phyloP scores from a whole-genome alignment of 2,329 filamentous ascomycete species.

The Pseudogymnoascus pannorum region DNA sequence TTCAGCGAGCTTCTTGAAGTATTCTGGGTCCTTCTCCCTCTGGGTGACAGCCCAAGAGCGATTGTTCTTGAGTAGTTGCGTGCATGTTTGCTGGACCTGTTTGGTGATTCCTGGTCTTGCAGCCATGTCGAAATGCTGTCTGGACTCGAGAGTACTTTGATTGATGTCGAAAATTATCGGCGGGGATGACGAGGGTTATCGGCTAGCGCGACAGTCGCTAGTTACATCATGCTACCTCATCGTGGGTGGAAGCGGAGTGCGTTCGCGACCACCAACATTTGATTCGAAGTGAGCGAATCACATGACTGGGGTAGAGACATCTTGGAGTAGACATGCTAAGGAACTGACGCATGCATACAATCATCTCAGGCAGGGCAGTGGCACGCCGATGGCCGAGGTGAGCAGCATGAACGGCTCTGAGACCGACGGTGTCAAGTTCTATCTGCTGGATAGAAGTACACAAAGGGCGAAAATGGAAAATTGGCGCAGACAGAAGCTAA shows the following conservation, averaged over 20 bases:
- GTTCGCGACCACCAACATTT: too few species aligned
- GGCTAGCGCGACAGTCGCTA: too few species aligned
- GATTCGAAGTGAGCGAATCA: too few species aligned
- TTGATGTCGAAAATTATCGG: too few species aligned
- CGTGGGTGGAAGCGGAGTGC: too few species aligned
- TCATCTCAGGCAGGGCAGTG: background rate
- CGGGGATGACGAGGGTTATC: too few species aligned
- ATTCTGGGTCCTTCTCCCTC: slow-evolving; percentile 50
- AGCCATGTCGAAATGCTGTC: background rate
- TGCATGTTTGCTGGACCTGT: background rate
- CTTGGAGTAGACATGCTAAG: too few species aligned
- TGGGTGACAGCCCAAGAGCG: slow-evolving; percentile 56
- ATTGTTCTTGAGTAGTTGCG: slow-evolving; percentile 45
- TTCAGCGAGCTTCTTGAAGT: slow-evolving; percentile 55
- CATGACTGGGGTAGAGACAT: too few species aligned
- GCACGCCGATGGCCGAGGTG: background rate
- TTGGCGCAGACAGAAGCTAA: background rate
- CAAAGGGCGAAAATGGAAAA: background rate
- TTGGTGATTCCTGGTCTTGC: background rate
- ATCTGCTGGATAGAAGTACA: background rate
- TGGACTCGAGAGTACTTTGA: too few species aligned
- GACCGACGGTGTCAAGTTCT: background rate
- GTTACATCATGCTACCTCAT: too few species aligned
- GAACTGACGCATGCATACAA: too few species aligned
- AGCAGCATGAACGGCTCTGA: background rate